Conservation (phyloP, 352 stramenopile species). For the Phytophthora constricta region DNA sequence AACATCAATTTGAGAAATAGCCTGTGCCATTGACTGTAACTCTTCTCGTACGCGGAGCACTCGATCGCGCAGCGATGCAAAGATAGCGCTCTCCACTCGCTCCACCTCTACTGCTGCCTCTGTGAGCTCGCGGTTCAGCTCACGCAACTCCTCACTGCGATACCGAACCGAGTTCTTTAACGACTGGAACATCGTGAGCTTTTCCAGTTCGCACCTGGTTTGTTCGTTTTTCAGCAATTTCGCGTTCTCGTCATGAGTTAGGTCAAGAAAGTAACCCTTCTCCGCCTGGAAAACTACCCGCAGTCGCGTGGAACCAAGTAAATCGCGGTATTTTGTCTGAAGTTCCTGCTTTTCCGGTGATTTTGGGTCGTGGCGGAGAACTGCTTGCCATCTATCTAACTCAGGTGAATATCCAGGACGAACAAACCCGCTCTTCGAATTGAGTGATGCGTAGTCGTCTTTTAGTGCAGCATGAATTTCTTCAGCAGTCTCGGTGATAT, state of each 20-base stretch:
- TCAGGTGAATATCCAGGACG: slow-evolving; percentile 57
- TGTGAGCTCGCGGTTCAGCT: slow-evolving; percentile 64
- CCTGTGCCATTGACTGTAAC: slow-evolving; percentile 57
- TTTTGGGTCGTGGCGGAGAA: slow-evolving; percentile 54
- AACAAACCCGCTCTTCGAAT: slow-evolving; percentile 68
- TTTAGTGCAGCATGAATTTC: slow-evolving; percentile 67
- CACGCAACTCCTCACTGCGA: slow-evolving; percentile 64
- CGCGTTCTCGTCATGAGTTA: slow-evolving; percentile 64
- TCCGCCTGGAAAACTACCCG: slow-evolving; percentile 67
- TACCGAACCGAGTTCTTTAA: slow-evolving; percentile 75
- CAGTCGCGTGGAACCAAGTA: slow-evolving; percentile 61
- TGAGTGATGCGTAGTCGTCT: slow-evolving; percentile 67
- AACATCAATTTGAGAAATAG: slow-evolving; percentile 68
- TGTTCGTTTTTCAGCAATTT: slow-evolving; percentile 43
- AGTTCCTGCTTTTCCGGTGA: slow-evolving; percentile 48
- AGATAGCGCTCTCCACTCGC: slow-evolving; percentile 65
- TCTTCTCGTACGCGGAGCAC: slow-evolving; percentile 40
- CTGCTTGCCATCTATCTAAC: slow-evolving; percentile 64
- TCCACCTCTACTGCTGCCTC: slow-evolving; percentile 65
- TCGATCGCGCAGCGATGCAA: slow-evolving; percentile 42
- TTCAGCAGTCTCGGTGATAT: slow-evolving; percentile 33
- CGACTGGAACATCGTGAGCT: slow-evolving; percentile 65
- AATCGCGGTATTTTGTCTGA: slow-evolving; percentile 64
- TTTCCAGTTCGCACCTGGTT: slow-evolving; percentile 33
- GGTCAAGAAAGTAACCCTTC: slow-evolving; percentile 73